phyloP scores from a whole-genome alignment of 2,329 filamentous ascomycete species.

The Xylariaceae sp. region DNA sequence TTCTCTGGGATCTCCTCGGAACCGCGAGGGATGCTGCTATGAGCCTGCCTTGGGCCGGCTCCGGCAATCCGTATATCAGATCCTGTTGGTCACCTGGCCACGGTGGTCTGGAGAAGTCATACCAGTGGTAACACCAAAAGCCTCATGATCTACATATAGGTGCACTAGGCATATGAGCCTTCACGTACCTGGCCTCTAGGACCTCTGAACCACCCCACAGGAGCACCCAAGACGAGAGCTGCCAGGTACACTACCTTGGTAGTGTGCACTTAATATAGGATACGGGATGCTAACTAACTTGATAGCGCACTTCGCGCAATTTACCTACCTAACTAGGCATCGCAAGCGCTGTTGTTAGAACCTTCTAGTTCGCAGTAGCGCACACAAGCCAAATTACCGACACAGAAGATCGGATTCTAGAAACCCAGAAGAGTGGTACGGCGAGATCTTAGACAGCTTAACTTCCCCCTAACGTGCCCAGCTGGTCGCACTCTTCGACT shows the following conservation, averaged over 20 bases:
- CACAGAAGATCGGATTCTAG: not conserved
- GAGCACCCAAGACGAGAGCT: no score
- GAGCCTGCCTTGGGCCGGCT: no score
- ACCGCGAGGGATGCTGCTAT: not conserved
- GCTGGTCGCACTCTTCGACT: constrained; percentile 10
- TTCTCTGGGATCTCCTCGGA: not conserved
- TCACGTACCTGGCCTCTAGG: no score
- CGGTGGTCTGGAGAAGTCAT: not conserved
- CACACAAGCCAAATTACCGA: not conserved
- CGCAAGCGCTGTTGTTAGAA: not conserved
- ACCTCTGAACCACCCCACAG: no score
- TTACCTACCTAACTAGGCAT: not conserved
- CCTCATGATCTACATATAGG: not conserved
- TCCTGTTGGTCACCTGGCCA: not conserved
- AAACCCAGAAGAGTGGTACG: not conserved
- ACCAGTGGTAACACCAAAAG: not conserved
- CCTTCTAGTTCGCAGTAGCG: not conserved
- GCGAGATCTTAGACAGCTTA: constrained; percentile 8
- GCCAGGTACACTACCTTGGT: no score
- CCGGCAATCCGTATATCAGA: no score
- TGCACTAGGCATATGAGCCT: not conserved
- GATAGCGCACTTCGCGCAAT: not conserved
- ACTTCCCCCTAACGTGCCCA: not conserved
- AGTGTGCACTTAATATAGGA: not conserved
- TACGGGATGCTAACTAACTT: not conserved